Conservation (phyloP, 108 stramenopile genomes). For the Stephanodiscus triporus region DNA sequence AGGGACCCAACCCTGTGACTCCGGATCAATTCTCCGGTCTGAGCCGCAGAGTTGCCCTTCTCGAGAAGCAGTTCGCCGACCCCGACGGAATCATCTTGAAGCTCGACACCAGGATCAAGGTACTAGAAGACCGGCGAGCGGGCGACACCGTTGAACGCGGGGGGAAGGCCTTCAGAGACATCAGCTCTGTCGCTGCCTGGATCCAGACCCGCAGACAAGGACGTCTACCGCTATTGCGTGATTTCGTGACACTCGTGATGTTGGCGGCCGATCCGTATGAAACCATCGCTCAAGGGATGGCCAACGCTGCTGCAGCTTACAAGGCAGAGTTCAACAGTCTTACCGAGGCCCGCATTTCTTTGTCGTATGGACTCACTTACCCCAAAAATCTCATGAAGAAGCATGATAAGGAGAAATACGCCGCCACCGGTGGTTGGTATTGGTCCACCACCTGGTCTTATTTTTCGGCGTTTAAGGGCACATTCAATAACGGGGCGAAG, state of each 20-base stretch:
- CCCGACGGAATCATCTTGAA: not conserved
- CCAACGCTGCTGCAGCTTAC: not conserved
- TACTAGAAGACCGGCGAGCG: not conserved
- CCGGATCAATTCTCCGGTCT: not conserved
- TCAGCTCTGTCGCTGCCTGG: not conserved
- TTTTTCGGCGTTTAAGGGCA: not conserved
- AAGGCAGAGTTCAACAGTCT: not conserved
- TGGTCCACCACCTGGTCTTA: not conserved
- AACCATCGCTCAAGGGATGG: not conserved
- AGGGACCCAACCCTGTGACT: not conserved
- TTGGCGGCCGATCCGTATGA: not conserved
- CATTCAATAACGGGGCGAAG: not conserved
- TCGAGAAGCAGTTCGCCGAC: not conserved
- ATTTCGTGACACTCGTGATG: not conserved
- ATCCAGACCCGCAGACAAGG: not conserved
- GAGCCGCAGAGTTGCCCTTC: not conserved
- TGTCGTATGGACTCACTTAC: not conserved
- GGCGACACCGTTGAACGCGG: not conserved
- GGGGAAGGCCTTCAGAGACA: not conserved
- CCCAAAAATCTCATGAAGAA: not conserved
- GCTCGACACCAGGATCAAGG: not conserved
- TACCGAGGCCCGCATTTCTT: not conserved
- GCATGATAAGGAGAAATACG: not conserved
- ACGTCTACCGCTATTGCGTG: not conserved
- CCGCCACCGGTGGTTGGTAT: constrained; percentile 1